Evolutionary conservation across 441 rosid species (phyloP).

Genomic region (Geranium incanum): DNA sequence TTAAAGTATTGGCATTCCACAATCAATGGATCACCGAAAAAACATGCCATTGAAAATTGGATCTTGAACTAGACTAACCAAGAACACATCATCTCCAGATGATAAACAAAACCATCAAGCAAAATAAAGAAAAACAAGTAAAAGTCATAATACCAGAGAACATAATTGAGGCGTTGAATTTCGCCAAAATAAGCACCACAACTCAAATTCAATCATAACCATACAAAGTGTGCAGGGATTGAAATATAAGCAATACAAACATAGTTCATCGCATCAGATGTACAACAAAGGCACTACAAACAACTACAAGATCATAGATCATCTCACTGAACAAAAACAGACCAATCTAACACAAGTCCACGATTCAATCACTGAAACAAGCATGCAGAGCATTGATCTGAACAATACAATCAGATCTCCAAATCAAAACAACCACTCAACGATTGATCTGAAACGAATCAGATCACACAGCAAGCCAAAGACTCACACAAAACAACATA

Average conservation of each 20-base stretch:
- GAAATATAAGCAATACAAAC: neutral
- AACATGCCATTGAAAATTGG: neutral
- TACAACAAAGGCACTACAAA: neutral
- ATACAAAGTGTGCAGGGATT: neutral
- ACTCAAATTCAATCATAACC: neutral
- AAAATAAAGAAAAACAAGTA: neutral
- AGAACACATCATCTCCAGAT: neutral
- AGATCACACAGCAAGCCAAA: neutral
- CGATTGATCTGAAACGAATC: neutral
- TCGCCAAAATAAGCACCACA: neutral
- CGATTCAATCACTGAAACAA: neutral
- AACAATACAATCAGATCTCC: neutral
- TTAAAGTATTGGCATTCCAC: neutral
- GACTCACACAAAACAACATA: neutral
- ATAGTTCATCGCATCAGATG: neutral
- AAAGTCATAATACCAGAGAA: neutral
- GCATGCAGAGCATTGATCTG: neutral
- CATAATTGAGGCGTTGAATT: neutral
- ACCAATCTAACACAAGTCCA: neutral
- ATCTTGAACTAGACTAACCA: neutral
- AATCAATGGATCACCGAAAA: neutral
- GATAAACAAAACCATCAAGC: neutral
- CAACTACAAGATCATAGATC: slow-evolving; percentile 2
- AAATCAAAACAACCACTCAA: neutral
- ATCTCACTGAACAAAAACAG: neutral